phyloP scores from a whole-genome alignment of 371 early-diverging fungal genomes.

The Syncephalastrum racemosum region DNA sequence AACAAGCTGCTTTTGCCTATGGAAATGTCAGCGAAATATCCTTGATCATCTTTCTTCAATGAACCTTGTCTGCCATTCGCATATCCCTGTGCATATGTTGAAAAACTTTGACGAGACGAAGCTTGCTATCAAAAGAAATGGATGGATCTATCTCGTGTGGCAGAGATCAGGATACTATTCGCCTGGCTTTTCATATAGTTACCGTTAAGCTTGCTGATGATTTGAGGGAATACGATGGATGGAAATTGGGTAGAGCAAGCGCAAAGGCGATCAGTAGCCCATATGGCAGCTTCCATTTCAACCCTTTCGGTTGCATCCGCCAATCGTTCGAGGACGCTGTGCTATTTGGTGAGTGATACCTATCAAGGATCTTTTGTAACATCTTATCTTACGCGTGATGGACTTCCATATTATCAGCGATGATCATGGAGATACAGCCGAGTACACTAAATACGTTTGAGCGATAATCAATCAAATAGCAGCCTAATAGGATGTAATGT shows the following conservation, averaged over 20 bases:
- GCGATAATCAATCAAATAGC: neutral
- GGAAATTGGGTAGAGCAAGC: conserved; percentile 51
- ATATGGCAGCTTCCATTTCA: conserved; percentile 58
- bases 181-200: conserved; percentile 6
- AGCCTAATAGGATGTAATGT: neutral
- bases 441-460: conserved; percentile 33
- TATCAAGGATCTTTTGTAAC: neutral
- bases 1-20: conserved; percentile 49
- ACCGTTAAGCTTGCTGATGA: conserved; percentile 32
- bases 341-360: neutral
- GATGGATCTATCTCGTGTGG: conserved; percentile 17
- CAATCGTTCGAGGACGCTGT: conserved; percentile 42
- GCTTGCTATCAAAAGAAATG: conserved; percentile 41
- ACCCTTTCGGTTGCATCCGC: conserved; percentile 48
- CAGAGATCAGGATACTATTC: conserved; percentile 18
- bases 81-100: conserved; percentile 64
- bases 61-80: conserved; percentile 48
- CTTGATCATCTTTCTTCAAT: neutral
- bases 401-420: conserved; percentile 53
- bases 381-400: conserved; percentile 50
- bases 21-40: neutral
- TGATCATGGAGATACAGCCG: conserved; percentile 58
- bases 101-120: conserved; percentile 50
- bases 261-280: conserved; percentile 58
- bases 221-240: conserved; percentile 44